Evolutionary conservation across 257 asterid genomes (phyloP).

Genomic region (Lantana camara): DNA sequence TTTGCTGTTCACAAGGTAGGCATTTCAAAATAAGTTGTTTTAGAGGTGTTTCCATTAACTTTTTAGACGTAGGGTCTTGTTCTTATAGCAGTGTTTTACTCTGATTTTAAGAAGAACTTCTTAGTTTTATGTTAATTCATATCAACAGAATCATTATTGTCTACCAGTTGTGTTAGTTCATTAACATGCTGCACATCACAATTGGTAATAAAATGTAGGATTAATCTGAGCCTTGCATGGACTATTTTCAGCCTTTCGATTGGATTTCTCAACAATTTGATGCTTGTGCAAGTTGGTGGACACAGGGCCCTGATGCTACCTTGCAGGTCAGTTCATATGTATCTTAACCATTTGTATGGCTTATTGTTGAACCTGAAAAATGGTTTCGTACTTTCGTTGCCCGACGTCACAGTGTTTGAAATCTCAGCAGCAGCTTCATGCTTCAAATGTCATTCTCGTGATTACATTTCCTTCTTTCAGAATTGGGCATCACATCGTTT

Average conservation of each 20-base stretch:
- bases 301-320: constrained; percentile 91
- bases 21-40: constrained; percentile 16
- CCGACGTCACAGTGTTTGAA: neutral
- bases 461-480: neutral
- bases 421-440: constrained; percentile 6
- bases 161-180: constrained; percentile 17
- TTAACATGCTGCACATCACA: constrained; percentile 3
- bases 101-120: neutral
- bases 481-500: neutral
- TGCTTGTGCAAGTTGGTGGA: constrained; percentile 99
- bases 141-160: constrained; percentile 11
- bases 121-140: neutral
- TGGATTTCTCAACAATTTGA: constrained; percentile 83
- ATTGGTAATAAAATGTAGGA: constrained; percentile 21
- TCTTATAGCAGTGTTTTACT: constrained; percentile 8
- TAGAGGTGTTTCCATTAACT: neutral
- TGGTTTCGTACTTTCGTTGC: too few species aligned
- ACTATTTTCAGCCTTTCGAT: constrained; percentile 46
- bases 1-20: constrained; percentile 82
- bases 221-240: constrained; percentile 26
- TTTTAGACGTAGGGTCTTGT: neutral
- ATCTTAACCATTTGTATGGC: neutral
- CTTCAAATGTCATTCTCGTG: neutral
- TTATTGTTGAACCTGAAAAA: constrained; percentile 6
- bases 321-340: constrained; percentile 75